These are phyloP conservation scores for Glomus cerebriforme DNA, from an alignment of 192 early-diverging fungal species.

Conservation along the genomic window DNA sequence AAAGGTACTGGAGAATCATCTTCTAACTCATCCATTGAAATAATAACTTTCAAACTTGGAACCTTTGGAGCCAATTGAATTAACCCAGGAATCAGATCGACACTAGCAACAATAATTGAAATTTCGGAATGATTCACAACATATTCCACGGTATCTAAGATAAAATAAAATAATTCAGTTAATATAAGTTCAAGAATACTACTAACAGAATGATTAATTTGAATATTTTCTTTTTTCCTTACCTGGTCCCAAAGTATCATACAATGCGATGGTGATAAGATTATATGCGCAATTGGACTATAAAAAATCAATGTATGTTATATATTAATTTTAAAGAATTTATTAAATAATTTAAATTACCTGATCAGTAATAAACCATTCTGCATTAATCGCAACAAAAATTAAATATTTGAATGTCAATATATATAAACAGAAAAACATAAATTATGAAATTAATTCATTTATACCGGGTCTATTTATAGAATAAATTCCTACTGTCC, in stretches of 20 bases:
- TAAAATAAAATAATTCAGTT: background rate
- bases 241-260: conserved; percentile 83
- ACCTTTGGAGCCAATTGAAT: conserved; percentile 43
- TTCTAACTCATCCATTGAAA: conserved; percentile 74
- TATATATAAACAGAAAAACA: background rate
- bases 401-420: background rate
- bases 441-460: background rate
- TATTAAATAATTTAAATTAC: conserved; percentile 8
- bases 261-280: conserved; percentile 74
- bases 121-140: conserved; percentile 90
- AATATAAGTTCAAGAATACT: background rate
- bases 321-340: background rate
- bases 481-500: conserved; percentile 68
- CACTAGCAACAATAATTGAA: conserved; percentile 56
- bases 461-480: conserved; percentile 61
- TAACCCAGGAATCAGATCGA: background rate
- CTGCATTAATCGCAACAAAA: background rate
- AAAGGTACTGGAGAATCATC: conserved; percentile 36
- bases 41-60: conserved; percentile 70
- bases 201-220: background rate
- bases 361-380: conserved; percentile 32
- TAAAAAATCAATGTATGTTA: background rate
- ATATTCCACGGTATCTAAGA: conserved; percentile 59
- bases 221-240: background rate
- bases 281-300: conserved; percentile 53